Evolutionary conservation across 2,329 filamentous ascomycete genomes (phyloP).

Genomic region (Sporothrix dimorphospora): DNA sequence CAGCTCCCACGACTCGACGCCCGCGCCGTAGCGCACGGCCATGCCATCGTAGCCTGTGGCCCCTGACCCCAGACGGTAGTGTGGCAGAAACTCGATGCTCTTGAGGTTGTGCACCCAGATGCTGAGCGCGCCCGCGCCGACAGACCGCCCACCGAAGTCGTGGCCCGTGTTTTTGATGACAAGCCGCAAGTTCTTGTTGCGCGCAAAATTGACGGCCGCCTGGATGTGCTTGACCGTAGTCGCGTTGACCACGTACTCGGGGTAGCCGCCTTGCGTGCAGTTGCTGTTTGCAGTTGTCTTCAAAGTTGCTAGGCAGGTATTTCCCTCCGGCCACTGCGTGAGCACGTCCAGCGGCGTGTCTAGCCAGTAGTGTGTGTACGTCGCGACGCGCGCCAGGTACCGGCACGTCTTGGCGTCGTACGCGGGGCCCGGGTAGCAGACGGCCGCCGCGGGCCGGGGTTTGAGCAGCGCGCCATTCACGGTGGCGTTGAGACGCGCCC

Average conservation of each 20-base stretch:
- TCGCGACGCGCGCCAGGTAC: constrained; percentile 39
- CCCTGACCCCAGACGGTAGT: constrained; percentile 35
- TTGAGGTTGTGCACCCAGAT: constrained; percentile 57
- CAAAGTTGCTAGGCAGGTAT: constrained; percentile 38
- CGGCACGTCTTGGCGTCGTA: constrained; percentile 39
- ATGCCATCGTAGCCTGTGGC: constrained; percentile 37
- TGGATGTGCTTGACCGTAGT: constrained; percentile 44
- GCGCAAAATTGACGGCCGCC: constrained; percentile 40
- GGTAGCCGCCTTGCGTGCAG: constrained; percentile 44
- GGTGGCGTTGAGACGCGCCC: constrained; percentile 40
- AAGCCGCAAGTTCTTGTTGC: constrained; percentile 43
- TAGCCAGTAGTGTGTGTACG: constrained; percentile 40
- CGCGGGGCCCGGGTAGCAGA: constrained; percentile 39
- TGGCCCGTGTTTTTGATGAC: constrained; percentile 52
- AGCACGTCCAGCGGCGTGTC: constrained; percentile 41
- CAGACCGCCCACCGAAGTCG: constrained; percentile 51
- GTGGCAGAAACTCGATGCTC: constrained; percentile 43
- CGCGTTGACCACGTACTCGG: constrained; percentile 45
- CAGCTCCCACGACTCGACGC: constrained; percentile 44
- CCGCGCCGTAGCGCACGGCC: constrained; percentile 42
- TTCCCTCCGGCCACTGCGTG: constrained; percentile 42
- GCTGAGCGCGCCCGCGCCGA: constrained; percentile 50
- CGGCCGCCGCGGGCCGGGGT: constrained; percentile 40
- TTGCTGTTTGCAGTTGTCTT: constrained; percentile 31
- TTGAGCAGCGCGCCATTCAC: constrained; percentile 41